Base-by-base conservation (phyloP, 345 rosid genomes). In the Lagerstroemia speciosa region DNA sequence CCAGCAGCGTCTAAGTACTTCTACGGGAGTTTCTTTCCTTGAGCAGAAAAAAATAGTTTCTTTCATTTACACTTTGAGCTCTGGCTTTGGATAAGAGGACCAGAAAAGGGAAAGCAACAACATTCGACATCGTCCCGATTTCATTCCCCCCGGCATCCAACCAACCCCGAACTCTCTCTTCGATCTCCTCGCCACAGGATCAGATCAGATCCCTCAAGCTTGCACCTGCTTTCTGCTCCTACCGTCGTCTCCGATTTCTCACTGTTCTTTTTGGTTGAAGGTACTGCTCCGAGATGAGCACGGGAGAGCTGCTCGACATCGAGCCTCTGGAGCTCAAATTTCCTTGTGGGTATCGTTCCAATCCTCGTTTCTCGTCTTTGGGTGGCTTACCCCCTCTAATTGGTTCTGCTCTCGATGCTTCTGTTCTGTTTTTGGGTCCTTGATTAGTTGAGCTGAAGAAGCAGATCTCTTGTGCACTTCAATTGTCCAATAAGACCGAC, bases 381-480 rank as follows among this genome's bases (percentile, higher is more conserved):
- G 73, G 50, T 71, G 50, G 34, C 8, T 72, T 30, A 62, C 15
- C 43, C 60, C 15, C 30, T 73, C 71, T 52, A 1, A 31, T 52
- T 60, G 32, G 38, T 68, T 31, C 67, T 0, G 29, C 43, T 32
- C 65, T 31, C 8, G 33, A 30, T 10, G 10, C 27, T 33, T 57
- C 40, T 64, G 60, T 55, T 5, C 2, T 60, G 48, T 62, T 46
- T 65, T 69, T 37, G 68, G 12, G 26, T 50, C 71, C 63, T 50
- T 60, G 69, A 64, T 78, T 68, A 87, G 96, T 89, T 77, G 92
- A 89, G 79, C 83, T 89, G 82, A 84, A 74, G 92, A 89, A 87
- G 87, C 96, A 85, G 96, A 89, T 89, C 92, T 82, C 89, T 50
- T 89, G 86, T 79, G 81, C 90, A 36, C 92, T 89, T 74, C 89